These are phyloP conservation scores for Rhizophagus sp. DNA, from an alignment of 192 early-diverging fungal species.

Conservation along the genomic window DNA sequence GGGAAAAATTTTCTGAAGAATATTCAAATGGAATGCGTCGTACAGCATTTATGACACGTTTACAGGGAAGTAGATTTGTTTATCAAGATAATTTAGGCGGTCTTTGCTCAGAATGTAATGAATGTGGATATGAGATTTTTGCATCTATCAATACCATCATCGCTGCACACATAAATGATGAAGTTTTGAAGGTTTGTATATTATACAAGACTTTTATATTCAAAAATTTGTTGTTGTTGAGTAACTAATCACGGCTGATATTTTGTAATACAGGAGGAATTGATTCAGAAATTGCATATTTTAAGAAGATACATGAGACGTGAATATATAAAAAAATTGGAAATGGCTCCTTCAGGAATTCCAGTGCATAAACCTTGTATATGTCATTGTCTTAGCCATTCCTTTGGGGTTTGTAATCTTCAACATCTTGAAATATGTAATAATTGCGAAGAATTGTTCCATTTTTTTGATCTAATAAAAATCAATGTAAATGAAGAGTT, in stretches of 20 bases:
- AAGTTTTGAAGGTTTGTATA: background rate
- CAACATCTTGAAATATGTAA: background rate
- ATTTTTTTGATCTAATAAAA: background rate
- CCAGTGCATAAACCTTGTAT: background rate
- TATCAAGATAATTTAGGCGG: background rate
- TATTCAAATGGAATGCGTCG: background rate
- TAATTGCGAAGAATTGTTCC: background rate
- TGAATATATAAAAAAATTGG: background rate
- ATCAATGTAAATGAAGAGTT: background rate
- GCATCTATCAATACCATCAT: background rate
- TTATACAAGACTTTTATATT: too few species aligned
- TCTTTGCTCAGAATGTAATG: background rate
- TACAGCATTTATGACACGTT: background rate
- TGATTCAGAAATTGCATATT: background rate
- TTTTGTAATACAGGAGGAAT: background rate
- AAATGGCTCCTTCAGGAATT: background rate
- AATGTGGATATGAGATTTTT: slow-evolving; percentile 1
- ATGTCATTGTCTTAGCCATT: background rate
- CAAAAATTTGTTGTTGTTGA: too few species aligned
- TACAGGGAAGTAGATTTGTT: slow-evolving; percentile 2
- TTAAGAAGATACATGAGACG: background rate
- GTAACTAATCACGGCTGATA: background rate
- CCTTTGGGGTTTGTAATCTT: background rate
- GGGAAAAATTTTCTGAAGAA: slow-evolving; percentile 6
- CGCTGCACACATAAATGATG: background rate